Evolutionary conservation across 495 filamentous ascomycete genomes (phyloP), one percentile per base, ranked within the genome.

Genomic region (Xylaria sp.): DNA sequence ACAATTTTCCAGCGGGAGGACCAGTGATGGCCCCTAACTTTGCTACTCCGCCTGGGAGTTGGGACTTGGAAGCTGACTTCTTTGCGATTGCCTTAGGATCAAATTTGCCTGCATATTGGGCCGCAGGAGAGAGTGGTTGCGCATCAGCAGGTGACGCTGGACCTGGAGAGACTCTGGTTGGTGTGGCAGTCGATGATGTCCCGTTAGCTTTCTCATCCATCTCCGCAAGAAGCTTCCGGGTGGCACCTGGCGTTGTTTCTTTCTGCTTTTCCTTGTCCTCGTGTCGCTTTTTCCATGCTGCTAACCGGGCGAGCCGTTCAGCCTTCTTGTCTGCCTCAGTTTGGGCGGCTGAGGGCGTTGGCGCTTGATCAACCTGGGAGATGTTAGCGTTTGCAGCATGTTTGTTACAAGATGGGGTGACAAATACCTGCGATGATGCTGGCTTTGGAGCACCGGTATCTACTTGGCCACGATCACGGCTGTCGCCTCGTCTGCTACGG

Each of bases 261-360:
- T 90, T 90, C 78, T 93, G 90, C 74, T 93, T 94, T 75, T 92
- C 92, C 73, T 92, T 91, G 75, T 94, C 89, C 46, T 92, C 93
- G 21, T 93, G 91, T 74, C 97, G 96, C 78, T 92, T 90, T 80
- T 97, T 97, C 94, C 94, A 97, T 72, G 93, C 93, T 79, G 95
- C 92, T 41, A 97, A 79, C 71, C 94, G 95, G 37, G 94, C 93
- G 43, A 95, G 85, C 62, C 92, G 84, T 78, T 97, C 93, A 57
- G 90, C 92, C 76, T 94, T 93, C 77, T 96, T 95, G 50, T 96
- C 91, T 67, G 92, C 92, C 71, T 95, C 93, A 21, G 91, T 88
- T 74, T 88, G 88, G 40, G 84, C 81, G 65, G 86, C 75, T 62
- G 86, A 77, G 46, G 84, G 81, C 67, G 91, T 84, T 21, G 89